These are phyloP conservation scores for Sphagnum fallax DNA, from an alignment of 228 moss, liverwort and hornwort species.

Conservation along the genomic window DNA sequence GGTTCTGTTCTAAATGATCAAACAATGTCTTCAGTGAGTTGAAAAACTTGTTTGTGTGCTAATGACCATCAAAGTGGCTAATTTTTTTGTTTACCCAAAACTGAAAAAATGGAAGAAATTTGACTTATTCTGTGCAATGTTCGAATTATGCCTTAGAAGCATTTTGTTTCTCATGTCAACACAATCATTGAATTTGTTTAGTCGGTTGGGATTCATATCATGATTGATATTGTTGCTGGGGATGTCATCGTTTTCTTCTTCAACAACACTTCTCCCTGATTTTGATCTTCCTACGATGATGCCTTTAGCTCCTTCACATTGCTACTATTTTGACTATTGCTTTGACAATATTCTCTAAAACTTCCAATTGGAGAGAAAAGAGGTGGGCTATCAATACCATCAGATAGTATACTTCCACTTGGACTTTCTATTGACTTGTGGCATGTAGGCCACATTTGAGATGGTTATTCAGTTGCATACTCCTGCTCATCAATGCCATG, in stretches of 20 bases:
- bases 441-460: not conserved
- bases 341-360: not conserved
- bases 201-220: not conserved
- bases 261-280: not conserved
- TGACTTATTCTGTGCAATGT: not conserved
- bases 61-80: no score
- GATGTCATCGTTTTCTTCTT: conserved; percentile 3
- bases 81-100: not conserved
- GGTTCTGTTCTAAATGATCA: not conserved
- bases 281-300: conserved; percentile 8
- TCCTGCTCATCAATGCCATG: conserved; percentile 22
- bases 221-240: not conserved
- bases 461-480: not conserved
- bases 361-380: conserved; percentile 33
- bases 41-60: no score
- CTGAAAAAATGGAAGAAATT: not conserved
- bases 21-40: not conserved
- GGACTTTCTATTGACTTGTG: not conserved
- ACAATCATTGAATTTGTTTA: not conserved
- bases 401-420: conserved; percentile 4
- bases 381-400: conserved; percentile 27
- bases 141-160: not conserved
- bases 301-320: conserved; percentile 4
- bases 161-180: no score
- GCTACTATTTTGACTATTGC: not conserved